Percentiles rank a stretch among this genome's conserved stretches.
phyloP scores from a whole-genome alignment of 257 asterid genomes.

The Cinchona pubescens region DNA sequence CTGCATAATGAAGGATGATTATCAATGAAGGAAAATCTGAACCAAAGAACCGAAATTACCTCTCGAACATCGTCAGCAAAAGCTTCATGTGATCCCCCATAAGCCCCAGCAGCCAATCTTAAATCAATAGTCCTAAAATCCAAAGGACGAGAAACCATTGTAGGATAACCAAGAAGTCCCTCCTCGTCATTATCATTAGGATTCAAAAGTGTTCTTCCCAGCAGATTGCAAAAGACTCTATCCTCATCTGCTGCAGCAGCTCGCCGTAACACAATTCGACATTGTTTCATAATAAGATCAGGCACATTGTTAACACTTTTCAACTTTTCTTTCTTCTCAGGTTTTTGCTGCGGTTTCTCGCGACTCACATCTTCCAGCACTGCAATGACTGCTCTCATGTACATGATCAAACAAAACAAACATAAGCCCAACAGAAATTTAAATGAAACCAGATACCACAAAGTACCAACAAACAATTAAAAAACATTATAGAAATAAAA shows the following conservation, averaged over 20 bases:
- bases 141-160: conserved; percentile 89
- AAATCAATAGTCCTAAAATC: conserved; percentile 91
- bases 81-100: conserved; percentile 86
- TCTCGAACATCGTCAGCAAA: conserved; percentile 90
- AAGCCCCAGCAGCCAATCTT: conserved; percentile 87
- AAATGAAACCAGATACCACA: neutral
- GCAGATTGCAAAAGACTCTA: conserved; percentile 81
- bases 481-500: conserved; percentile 2
- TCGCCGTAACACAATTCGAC: conserved; percentile 74
- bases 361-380: conserved; percentile 55
- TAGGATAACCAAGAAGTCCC: conserved; percentile 86
- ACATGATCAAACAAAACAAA: conserved; percentile 26
- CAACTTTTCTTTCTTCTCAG: conserved; percentile 67
- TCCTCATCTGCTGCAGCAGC: conserved; percentile 72
- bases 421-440: neutral
- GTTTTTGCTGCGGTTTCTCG: conserved; percentile 51
- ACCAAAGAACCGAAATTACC: conserved; percentile 42
- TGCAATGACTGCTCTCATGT: conserved; percentile 90
- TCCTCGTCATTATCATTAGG: conserved; percentile 75
- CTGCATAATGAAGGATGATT: neutral
- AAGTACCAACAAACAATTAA: conserved; percentile 10
- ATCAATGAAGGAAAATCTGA: neutral
- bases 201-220: conserved; percentile 62
- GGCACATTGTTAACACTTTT: conserved; percentile 44
- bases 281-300: conserved; percentile 76